Evolutionary conservation across 2,329 filamentous ascomycete species (phyloP).

Genomic region (Diaporthe nobilis): DNA sequence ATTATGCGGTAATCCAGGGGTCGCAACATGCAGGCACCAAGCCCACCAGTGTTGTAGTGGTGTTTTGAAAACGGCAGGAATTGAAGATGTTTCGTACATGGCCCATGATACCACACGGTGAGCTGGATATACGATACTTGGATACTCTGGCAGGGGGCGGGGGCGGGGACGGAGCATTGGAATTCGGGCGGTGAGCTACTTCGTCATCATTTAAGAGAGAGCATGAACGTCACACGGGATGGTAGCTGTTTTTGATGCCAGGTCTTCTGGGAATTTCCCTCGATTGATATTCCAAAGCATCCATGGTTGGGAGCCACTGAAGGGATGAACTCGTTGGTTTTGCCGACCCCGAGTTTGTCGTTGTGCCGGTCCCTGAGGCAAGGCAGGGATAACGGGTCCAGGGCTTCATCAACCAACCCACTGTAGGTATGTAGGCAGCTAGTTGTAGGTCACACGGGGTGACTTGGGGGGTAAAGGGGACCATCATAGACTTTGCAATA

Average conservation of each 20-base stretch:
- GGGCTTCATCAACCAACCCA: neutral
- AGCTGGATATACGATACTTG: conserved; percentile 27
- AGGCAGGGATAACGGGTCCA: conserved; percentile 20
- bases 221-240: neutral
- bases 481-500: conserved; percentile 34
- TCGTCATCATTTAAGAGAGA: conserved; percentile 7
- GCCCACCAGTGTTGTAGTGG: neutral
- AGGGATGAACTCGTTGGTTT: conserved; percentile 11
- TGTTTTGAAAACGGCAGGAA: conserved; percentile 4
- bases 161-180: conserved; percentile 3
- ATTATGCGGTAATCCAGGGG: conserved; percentile 75
- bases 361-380: conserved; percentile 16
- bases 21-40: neutral
- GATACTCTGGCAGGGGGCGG: neutral
- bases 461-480: neutral
- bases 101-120: conserved; percentile 25
- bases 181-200: neutral
- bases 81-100: conserved; percentile 3
- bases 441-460: conserved; percentile 4
- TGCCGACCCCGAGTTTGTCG: neutral
- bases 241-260: conserved; percentile 18
- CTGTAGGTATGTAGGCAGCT: neutral
- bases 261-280: conserved; percentile 5
- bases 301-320: conserved; percentile 1
- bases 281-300: conserved; percentile 21